Evolutionary conservation across 768 basidiomycete species (phyloP), one percentile per base, ranked within the genome.

Genomic region (Boletus sensibilis): DNA sequence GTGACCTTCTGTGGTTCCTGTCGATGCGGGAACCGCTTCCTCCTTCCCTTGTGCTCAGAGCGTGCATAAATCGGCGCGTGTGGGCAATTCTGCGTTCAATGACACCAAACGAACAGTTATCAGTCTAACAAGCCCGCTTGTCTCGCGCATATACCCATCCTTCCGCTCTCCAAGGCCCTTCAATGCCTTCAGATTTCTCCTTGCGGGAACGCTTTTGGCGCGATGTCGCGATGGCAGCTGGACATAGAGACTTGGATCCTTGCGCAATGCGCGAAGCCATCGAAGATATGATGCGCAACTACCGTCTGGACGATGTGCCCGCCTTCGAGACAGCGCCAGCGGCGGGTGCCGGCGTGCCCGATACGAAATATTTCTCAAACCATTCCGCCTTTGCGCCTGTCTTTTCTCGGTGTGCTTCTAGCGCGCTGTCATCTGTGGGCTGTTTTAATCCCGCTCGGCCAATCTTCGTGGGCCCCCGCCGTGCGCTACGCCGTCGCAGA

Each of bases 191-290:
- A 8, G 58, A 53, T 31, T 4, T 5, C 44, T 33, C 64, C 7
- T 23, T 68, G 23, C 64, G 52, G 7, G 64, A 65, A n/a, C 65
- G 61, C 35, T 69, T 65, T 33, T 69, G 68, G 68, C 60, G 58
- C 49, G 61, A 69, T 29, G 58, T 68, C 10, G 60, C 61, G 11
- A 50, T 50, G 5, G 64, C 42, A 11, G 41, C 46, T 12, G 58
- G 54, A 5, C 61, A 57, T 4, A 33, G 50, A 16, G 34, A 37
- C 25, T 8, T 54, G 20, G 64, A 62, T 35, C 63, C 65, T 13
- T 34, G 16, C 2, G 49, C 38, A 6, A 58, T 68, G 9, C 60
- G 44, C 44, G 61, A 68, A 27, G 64, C 68, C 9, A 21, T 69
- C 42, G 44, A 60, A 33, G 68, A 62, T 3, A 64, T 68, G 60